Base-by-base conservation (phyloP, 2,329 filamentous ascomycete genomes). In the Claviceps spartinae region DNA sequence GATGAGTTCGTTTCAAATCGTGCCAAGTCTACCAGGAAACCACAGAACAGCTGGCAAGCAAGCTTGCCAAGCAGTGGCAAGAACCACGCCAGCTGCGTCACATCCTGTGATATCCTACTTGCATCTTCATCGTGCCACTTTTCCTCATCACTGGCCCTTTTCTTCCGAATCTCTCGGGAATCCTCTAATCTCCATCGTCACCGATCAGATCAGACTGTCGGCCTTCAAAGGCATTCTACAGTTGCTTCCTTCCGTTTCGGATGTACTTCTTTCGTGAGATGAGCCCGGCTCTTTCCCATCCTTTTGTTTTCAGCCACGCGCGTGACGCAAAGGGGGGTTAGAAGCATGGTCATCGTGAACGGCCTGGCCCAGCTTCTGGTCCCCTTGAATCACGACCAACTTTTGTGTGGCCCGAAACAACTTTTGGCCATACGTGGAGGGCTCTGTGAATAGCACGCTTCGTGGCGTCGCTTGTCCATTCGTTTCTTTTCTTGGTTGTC, bases 301-400 rank as follows among this genome's bases (percentile, higher is more conserved):
- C 41, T 9, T 42, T 50, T 34, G 46, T 50, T 20, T 54, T 50
- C 47, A 52, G 47, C 40, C 50, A 54, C 50, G 44, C 53, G 43
- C 48, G 48, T 50, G 50, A 52, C 22, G 44, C 48, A 48, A 52
- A 48, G 22, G 53, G 53, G 20, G 52, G 47, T 34, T 50, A 49
- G 40, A 34, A 45, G 42, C 34, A 52, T 52, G 47, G 45, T 40
- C 44, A 22, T 48, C 26, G 48, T 50, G 50, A 52, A 45, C 40
- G 41, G 44, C 40, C 6, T 45, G 9, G 14, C n/a, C 36, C 44
- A 22, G 26, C 22, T 18, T 38, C 38, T 16, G 20, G 26, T 36
- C 11, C 16, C 22, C 7, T n/a, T 50, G 47, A 47, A 41, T 52
- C 53, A 54, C 46, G 22, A 47, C 11, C 36, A 9, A 11, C 30